Evolutionary conservation across 2,329 filamentous ascomycete genomes (phyloP), one percentile per base, ranked within the genome.

Genomic region (Pestalotiopsis sp.): DNA sequence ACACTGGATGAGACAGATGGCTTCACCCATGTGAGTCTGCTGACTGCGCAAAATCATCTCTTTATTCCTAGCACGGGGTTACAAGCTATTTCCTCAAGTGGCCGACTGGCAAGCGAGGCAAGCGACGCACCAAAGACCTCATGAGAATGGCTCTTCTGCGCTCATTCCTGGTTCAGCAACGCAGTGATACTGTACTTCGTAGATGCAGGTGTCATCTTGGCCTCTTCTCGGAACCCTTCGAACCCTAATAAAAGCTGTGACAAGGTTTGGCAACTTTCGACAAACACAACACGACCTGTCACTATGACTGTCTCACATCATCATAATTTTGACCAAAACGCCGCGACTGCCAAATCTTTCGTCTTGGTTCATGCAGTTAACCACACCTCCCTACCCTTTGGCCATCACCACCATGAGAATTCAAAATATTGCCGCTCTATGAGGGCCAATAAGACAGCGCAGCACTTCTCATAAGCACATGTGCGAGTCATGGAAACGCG

Each of bases 401-500:
- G 30, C 20, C 20, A 48, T n/a, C 60, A 38, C 26, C 22, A n/a
- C 30, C 13, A 35, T n/a, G 58, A 61, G 35, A 35, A 13, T 26
- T 20, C n/a, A 14, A 48, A 38, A 22, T 22, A 17, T 39, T 39
- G 24, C 24, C 58, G 58, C 58, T 38, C 9, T 61, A 58, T 26
- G 10, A 40, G 10, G 24, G 20, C 38, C 60, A 63, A 63, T 39
- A 44, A 63, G 60, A 39, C 39, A 22, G 60, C 39, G 38, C 22
- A 30, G 38, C 35, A 30, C 60, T 13, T 61, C 35, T 48, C 20
- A 39, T 48, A 39, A 30, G 39, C 20, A 30, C 39, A 63, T 39
- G 24, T 52, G 40, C 60, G 60, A 63, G 60, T 63, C 60, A 63
- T 63, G 38, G 38, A 61, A 61, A 61, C 30, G 38, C 26, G 58